A percentile compares a stretch with the other conserved stretches of the same genome.
These are phyloP conservation scores for Zoysia matrella DNA, from an alignment of 202 grass and related monocot genomes.

Conservation along the genomic window DNA sequence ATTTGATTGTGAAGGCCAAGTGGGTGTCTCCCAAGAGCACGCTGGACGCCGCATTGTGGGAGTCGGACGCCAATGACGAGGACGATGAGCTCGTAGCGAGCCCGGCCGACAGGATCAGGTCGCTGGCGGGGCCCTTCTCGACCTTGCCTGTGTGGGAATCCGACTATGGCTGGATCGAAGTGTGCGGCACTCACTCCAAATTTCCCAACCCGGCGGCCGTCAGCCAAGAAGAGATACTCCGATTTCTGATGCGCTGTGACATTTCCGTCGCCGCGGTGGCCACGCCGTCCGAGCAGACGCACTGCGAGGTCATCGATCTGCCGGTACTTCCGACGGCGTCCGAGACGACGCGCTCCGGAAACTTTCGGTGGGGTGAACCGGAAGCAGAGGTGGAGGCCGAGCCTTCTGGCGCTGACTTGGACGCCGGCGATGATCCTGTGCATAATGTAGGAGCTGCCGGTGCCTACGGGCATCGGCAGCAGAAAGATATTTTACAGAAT, in stretches of 20 bases:
- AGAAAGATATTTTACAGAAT: background rate
- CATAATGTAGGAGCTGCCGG: conserved; percentile 16
- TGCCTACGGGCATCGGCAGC: conserved; percentile 19
- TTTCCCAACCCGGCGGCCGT: background rate
- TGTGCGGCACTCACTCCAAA: conserved; percentile 14
- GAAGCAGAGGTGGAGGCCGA: background rate
- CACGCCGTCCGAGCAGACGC: background rate
- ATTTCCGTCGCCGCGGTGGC: background rate
- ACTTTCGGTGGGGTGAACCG: background rate
- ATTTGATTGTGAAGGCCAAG: background rate
- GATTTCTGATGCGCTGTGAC: conserved; percentile 1
- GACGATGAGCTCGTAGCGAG: background rate
- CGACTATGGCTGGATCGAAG: conserved; percentile 64
- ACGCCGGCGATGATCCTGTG: conserved; percentile 1
- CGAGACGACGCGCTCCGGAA: background rate
- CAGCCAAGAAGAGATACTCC: conserved; percentile 4
- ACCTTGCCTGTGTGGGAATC: conserved; percentile 55
- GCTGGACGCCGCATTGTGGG: conserved; percentile 56
- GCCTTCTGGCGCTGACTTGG: background rate
- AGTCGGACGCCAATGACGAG: conserved; percentile 62
- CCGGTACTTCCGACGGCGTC: background rate
- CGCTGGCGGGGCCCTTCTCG: conserved; percentile 27
- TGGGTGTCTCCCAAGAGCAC: conserved; percentile 79
- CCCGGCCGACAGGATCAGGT: conserved; percentile 48
- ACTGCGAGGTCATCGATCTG: background rate